These are phyloP conservation scores for Globisporangium heterothallicum DNA, from an alignment of 352 stramenopile species.

Conservation along the genomic window DNA sequence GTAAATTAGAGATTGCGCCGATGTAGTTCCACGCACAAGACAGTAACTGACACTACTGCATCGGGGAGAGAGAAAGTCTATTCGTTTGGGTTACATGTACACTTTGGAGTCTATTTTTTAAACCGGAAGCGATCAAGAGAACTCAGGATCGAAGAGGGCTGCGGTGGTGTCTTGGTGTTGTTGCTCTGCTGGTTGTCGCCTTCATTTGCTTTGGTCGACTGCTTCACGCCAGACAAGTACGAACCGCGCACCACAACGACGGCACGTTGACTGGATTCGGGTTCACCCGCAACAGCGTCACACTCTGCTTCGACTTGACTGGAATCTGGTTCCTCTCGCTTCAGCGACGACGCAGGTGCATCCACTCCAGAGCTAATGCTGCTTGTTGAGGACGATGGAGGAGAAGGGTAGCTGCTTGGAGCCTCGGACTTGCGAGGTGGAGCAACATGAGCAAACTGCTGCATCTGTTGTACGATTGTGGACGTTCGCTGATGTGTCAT, in stretches of 20 bases:
- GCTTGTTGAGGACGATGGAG: not conserved
- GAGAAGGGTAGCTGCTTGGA: not conserved
- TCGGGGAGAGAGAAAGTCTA: no score
- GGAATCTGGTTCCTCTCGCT: not conserved
- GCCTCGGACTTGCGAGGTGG: not conserved
- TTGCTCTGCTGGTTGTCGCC: slow-evolving; percentile 6
- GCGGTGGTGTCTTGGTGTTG: not conserved
- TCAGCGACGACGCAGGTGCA: no score
- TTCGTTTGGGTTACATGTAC: no score
- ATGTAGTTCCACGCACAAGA: no score
- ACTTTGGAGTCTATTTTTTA: no score
- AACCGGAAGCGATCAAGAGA: slow-evolving; percentile 22
- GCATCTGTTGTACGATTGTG: slow-evolving; percentile 16
- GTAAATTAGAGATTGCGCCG: slow-evolving; percentile 53
- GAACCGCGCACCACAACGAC: slow-evolving; percentile 2
- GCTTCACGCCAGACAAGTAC: not conserved
- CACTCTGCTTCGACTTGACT: not conserved
- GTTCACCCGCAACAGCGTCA: not conserved
- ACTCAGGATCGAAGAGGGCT: slow-evolving; percentile 1
- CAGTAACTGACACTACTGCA: no score
- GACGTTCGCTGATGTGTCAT: slow-evolving; percentile 1
- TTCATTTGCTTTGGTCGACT: not conserved
- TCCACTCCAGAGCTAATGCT: not conserved
- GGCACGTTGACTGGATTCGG: no score
- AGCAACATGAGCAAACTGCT: slow-evolving; percentile 16